Evolutionary conservation across 1,284 basidiomycete genomes (phyloP), one percentile per base, ranked within the genome.

Genomic region (Erythrobasidium hasegawianum): DNA sequence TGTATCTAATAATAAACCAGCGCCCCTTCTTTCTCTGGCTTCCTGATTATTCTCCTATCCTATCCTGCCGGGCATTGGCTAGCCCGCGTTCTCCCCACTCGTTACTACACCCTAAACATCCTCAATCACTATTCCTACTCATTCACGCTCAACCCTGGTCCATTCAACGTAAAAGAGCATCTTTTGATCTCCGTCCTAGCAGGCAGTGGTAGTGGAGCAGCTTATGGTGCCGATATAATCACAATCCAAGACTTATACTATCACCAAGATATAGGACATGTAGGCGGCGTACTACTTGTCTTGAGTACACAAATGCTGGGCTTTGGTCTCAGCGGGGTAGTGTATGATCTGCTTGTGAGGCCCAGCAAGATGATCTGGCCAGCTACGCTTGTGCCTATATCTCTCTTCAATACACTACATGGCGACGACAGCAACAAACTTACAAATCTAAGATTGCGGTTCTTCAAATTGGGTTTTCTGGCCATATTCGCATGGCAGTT

Each of bases 291-390:
- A 2, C 65, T 85, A 62, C 81, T 83, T 0, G 76, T 83, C 1
- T 77, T 82, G 55, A 79, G 79, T 3, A 83, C 81, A 0, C 82
- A 83, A 71, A 76, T 81, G 53, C 80, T 83, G 29, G 82, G 81
- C 2, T 82, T 82, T 59, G 82, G 81, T 0, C 73, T 83, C n/a
- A 4, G 79, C 79, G 11, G 81, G 81, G 68, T 29, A 16, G 75
- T 78, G 41, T 77, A 77, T 22, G 59, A 59, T 26, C 43, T 68
- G 24, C 64, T 77, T 22, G 71, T 78, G 4, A 74, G 77, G 29
- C 76, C 76, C 2, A 73, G 74, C 1, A 72, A 70, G 26, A 76
- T 76, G 76, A 64, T 77, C 26, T 76, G 72, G 62, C 71, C 72
- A 1, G 64, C 71, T 39, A 68, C 76, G 8, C 68, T 79, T 16